phyloP scores from a whole-genome alignment of 805 yeast genomes.

The Sungouiozyma ichnusensis region DNA sequence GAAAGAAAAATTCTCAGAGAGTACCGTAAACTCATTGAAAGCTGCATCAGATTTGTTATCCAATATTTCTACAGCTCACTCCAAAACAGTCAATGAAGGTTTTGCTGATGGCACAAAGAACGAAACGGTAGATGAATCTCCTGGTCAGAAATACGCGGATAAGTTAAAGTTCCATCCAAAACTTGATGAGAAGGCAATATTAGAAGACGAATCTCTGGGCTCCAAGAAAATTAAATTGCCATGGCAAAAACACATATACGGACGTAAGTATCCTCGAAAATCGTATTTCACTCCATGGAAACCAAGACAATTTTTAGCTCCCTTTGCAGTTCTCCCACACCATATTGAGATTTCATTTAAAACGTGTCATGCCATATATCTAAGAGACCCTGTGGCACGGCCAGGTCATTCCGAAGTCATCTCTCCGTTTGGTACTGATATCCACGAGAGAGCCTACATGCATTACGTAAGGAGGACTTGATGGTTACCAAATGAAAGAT shows the following conservation, averaged over 20 bases:
- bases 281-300: conserved; percentile 95
- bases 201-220: conserved; percentile 42
- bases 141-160: conserved; percentile 43
- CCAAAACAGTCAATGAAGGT: conserved; percentile 20
- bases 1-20: conserved; percentile 18
- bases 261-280: conserved; percentile 66
- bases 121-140: conserved; percentile 7
- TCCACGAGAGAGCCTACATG: conserved; percentile 92
- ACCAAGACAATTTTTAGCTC: conserved; percentile 87
- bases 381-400: conserved; percentile 94
- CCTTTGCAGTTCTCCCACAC: conserved; percentile 83
- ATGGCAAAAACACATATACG: conserved; percentile 71
- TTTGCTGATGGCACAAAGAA: conserved; percentile 25
- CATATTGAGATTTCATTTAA: conserved; percentile 84
- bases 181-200: conserved; percentile 34
- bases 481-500: conserved; percentile 8
- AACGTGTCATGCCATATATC: conserved; percentile 92
- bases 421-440: conserved; percentile 70
- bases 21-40: conserved; percentile 17
- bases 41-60: conserved; percentile 19
- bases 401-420: conserved; percentile 96
- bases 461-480: conserved; percentile 73
- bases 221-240: conserved; percentile 48
- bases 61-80: conserved; percentile 19
- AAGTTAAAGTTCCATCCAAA: conserved; percentile 34